Evolutionary conservation across 768 basidiomycete genomes (phyloP).

Genomic region (Termitomyces heimii): DNA sequence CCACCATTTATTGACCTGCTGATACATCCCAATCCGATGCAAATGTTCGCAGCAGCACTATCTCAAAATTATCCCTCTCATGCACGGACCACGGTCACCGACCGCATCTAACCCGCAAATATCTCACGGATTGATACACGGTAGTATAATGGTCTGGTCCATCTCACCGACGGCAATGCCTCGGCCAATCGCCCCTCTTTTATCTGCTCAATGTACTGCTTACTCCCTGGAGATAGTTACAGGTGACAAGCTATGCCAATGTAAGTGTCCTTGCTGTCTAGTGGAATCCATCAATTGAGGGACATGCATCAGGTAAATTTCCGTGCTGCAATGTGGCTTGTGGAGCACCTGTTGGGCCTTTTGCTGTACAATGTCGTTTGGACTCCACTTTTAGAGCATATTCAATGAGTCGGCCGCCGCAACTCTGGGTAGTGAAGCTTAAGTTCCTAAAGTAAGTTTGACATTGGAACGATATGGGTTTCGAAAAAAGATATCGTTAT

Average conservation of each 20-base stretch:
- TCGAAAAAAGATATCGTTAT: neutral
- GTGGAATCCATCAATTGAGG: conserved; percentile 3
- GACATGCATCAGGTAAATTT: conserved; percentile 1
- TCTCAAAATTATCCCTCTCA: neutral
- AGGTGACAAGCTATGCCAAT: neutral
- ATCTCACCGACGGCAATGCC: no score
- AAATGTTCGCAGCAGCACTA: no score
- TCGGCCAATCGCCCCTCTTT: no score
- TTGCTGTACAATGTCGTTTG: neutral
- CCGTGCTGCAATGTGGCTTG: neutral
- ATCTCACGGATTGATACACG: neutral
- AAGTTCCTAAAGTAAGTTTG: neutral
- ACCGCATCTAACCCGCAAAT: no score
- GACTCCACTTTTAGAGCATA: neutral
- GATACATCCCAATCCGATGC: no score
- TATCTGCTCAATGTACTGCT: neutral
- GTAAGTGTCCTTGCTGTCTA: neutral
- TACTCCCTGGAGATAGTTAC: neutral
- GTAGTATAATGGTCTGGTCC: no score
- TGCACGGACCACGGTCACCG: neutral
- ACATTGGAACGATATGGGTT: neutral
- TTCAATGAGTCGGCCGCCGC: no score
- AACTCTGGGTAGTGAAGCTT: neutral
- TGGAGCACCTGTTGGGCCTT: neutral
- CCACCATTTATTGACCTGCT: no score